These are phyloP conservation scores for Cyclotella baltica DNA, from an alignment of 108 stramenopile species.

Conservation along the genomic window DNA sequence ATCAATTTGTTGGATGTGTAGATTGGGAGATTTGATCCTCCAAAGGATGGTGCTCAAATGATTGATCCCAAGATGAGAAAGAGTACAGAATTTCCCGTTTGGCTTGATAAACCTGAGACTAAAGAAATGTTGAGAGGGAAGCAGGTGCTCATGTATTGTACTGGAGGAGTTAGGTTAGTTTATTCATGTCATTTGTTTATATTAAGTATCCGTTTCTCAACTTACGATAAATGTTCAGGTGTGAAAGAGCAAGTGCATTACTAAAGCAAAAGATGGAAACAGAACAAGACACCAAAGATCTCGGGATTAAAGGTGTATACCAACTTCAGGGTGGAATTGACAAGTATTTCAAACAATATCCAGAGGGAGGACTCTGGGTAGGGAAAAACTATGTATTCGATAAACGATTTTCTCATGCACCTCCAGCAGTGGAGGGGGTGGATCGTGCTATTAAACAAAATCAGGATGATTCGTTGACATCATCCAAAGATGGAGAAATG, in stretches of 20 bases:
- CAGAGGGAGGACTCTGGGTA: conserved; percentile 86
- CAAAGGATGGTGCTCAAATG: conserved; percentile 67
- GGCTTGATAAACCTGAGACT: conserved; percentile 76
- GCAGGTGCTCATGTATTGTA: conserved; percentile 90
- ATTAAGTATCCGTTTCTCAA: not conserved
- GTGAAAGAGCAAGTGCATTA: conserved; percentile 88
- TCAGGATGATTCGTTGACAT: conserved; percentile 13
- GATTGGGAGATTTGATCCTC: conserved; percentile 70
- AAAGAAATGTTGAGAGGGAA: conserved; percentile 82
- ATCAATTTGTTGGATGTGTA: no score
- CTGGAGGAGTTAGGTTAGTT: conserved; percentile 80
- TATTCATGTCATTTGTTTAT: not conserved
- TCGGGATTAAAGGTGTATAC: conserved; percentile 83
- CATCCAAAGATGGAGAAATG: no score
- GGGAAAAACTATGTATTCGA: conserved; percentile 95
- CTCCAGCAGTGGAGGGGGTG: conserved; percentile 64
- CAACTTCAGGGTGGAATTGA: conserved; percentile 93
- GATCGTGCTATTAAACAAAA: conserved; percentile 40
- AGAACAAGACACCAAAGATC: conserved; percentile 63
- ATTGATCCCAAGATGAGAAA: conserved; percentile 93
- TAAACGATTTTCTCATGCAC: conserved; percentile 90
- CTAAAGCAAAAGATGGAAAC: conserved; percentile 78
- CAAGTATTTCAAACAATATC: conserved; percentile 86
- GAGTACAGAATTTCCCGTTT: conserved; percentile 85
- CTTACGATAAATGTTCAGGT: conserved; percentile 41